phyloP scores from a whole-genome alignment of 208 protist species.

The Naegleria gruberi region DNA sequence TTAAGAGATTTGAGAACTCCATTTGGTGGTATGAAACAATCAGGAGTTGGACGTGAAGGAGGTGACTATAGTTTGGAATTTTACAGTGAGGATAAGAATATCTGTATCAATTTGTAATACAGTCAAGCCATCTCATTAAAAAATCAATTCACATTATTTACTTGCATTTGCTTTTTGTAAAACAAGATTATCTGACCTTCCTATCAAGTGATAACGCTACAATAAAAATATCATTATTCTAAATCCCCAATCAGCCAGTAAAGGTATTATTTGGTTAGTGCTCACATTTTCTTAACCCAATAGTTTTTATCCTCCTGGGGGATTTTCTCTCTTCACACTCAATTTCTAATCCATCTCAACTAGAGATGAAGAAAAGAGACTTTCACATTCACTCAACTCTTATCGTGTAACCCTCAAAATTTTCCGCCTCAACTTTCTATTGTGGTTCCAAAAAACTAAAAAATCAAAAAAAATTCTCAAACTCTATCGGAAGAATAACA shows the following conservation, averaged over 20 bases:
- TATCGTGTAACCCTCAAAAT: not conserved
- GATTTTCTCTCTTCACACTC: too few relatives aligned
- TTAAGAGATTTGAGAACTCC: conserved; percentile 56
- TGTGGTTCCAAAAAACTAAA: not conserved
- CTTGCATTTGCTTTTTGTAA: too few relatives aligned
- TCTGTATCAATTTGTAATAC: conserved; percentile 48
- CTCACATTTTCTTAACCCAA: not conserved
- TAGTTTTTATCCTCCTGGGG: not conserved
- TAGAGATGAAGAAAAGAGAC: too few relatives aligned
- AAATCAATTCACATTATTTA: too few relatives aligned
- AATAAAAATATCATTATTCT: too few relatives aligned
- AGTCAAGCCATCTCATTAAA: too few relatives aligned
- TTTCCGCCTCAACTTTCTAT: not conserved
- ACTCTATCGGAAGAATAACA: too few relatives aligned
- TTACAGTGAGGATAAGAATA: conserved; percentile 53
- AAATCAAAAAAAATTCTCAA: not conserved
- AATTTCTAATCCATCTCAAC: too few relatives aligned
- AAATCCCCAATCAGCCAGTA: not conserved
- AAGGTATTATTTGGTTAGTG: not conserved
- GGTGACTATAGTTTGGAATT: conserved; percentile 54
- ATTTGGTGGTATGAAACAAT: conserved; percentile 78
- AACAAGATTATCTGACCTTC: too few relatives aligned
- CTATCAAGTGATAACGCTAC: too few relatives aligned
- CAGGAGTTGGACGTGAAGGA: conserved; percentile 70
- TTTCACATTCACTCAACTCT: not conserved